Percentiles rank a stretch among this genome's conserved stretches.
Conservation (phyloP, 2,329 filamentous ascomycete genomes). For the Volutella citrinella region DNA sequence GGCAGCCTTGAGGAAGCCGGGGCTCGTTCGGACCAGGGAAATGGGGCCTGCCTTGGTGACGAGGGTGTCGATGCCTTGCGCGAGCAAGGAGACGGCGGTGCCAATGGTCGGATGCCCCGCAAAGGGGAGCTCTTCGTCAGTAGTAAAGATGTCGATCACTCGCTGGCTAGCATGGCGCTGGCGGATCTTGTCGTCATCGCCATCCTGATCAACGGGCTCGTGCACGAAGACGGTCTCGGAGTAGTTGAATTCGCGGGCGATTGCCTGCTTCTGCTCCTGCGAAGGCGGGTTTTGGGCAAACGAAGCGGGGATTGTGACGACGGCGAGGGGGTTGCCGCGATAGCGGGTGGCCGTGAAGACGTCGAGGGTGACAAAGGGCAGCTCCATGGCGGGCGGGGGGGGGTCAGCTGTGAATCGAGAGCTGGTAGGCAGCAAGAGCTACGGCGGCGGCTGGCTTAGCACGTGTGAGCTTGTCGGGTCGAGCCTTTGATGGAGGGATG, state of each 20-base stretch:
- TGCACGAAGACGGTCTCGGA: conserved; percentile 64
- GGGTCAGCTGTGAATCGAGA: conserved; percentile 7
- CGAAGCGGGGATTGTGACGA: conserved; percentile 54
- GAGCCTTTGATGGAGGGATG: conserved; percentile 11
- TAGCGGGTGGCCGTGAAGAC: conserved; percentile 54
- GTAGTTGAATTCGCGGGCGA: conserved; percentile 62
- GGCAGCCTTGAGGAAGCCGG: conserved; percentile 53
- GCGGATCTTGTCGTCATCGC: conserved; percentile 26
- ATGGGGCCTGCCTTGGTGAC: conserved; percentile 58
- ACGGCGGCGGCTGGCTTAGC: conserved; percentile 6
- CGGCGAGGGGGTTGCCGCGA: conserved; percentile 58
- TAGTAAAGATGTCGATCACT: conserved; percentile 59
- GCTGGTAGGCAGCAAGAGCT: conserved; percentile 4
- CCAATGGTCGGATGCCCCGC: conserved; percentile 63
- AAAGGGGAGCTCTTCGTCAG: conserved; percentile 53
- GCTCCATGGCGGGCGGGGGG: conserved; percentile 30
- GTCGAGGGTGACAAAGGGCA: conserved; percentile 53
- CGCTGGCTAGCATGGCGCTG: too few species aligned
- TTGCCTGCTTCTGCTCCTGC: conserved; percentile 52
- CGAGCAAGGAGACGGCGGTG: conserved; percentile 46
- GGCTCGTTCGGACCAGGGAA: conserved; percentile 33
- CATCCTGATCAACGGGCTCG: conserved; percentile 33
- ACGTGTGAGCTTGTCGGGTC: conserved; percentile 9
- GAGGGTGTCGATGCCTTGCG: conserved; percentile 39
- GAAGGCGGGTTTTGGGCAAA: conserved; percentile 36